Evolutionary conservation across 1,284 basidiomycete species (phyloP), one percentile per base, ranked within the genome.

Genomic region (Coniophora puteana): DNA sequence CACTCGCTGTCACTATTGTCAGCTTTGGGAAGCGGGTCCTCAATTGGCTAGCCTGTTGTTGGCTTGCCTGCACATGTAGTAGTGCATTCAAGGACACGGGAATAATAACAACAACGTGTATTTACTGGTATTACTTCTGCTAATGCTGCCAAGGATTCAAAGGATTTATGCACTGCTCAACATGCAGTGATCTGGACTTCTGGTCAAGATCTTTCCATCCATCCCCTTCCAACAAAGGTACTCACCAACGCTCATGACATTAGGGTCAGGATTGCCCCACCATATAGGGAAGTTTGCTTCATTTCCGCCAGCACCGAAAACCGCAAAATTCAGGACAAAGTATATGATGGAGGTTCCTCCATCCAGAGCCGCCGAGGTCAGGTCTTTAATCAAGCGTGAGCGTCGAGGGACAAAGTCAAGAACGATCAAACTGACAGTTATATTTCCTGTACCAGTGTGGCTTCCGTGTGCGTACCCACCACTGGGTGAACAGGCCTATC

Each of bases 401-500:
- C 14, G 36, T 27, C 13, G 13, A 18, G 12, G 25, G n/a, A 13
- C n/a, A 30, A 5, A 13, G 7, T 11, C 14, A 22, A 31, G n/a
- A 14, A 28, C 18, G 13, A 26, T 14, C 3, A n/a, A 17, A 26
- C 46, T 32, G 21, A 46, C 46, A 47, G 35, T 47, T 47, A 23
- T 46, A 47, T 29, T 34, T 47, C 11, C 10, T 47, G 32, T 47
- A 74, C 71, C 72, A 74, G 29, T 53, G 55, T 3, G 74, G 72
- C 16, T 65, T 54, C 29, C 63, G 59, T 17, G 59, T 67, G 31
- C 74, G 61, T 16, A 71, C 66, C 68, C 69, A 76, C 62, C 67
- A 74, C 49, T 75, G 74, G 2, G 68, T 66, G 17, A 56, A 55
- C 40, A 69, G 57, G 2, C 73, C 73, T 41, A 76, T 72, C 22